These are phyloP conservation scores for Suillus bovinus DNA, from an alignment of 768 basidiomycete genomes.

Conservation along the genomic window DNA sequence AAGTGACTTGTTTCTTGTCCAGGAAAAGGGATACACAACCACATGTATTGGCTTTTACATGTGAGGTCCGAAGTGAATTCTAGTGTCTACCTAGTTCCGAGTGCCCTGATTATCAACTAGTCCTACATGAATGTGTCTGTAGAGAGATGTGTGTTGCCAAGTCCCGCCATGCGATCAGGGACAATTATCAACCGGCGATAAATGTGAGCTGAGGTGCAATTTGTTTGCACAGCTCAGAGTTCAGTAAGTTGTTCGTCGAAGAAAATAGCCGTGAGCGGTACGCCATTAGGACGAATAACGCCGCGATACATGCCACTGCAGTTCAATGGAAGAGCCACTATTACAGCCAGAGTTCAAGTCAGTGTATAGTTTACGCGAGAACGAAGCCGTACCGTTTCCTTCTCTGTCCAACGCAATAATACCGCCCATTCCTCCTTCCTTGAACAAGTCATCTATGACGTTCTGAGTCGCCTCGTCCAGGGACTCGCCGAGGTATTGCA, in stretches of 20 bases:
- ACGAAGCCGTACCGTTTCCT: slow-evolving; percentile 57
- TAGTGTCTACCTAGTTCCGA: not conserved
- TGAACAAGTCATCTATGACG: slow-evolving; percentile 58
- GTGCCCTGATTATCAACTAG: not conserved
- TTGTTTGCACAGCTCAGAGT: slow-evolving; percentile 9
- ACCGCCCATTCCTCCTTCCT: slow-evolving; percentile 68
- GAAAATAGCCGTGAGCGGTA: slow-evolving; percentile 77
- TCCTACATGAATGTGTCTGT: not conserved
- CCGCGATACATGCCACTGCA: slow-evolving; percentile 85
- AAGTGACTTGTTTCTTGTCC: slow-evolving; percentile 56
- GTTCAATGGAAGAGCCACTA: slow-evolving; percentile 75
- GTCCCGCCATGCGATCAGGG: not conserved
- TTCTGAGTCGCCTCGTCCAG: slow-evolving; percentile 52
- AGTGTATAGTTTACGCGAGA: not conserved
- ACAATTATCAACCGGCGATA: not conserved
- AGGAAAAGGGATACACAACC: too few relatives aligned
- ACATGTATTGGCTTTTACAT: not conserved
- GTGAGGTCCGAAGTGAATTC: too few relatives aligned
- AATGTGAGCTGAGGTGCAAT: not conserved
- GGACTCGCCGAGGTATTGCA: slow-evolving; percentile 60
- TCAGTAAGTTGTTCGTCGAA: slow-evolving; percentile 54
- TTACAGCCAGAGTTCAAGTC: not conserved
- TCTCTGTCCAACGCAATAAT: slow-evolving; percentile 69
- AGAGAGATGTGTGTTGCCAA: not conserved
- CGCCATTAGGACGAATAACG: slow-evolving; percentile 65